Evolutionary conservation across 2,329 filamentous ascomycete species (phyloP).

Genomic region (Didymella glomerata): DNA sequence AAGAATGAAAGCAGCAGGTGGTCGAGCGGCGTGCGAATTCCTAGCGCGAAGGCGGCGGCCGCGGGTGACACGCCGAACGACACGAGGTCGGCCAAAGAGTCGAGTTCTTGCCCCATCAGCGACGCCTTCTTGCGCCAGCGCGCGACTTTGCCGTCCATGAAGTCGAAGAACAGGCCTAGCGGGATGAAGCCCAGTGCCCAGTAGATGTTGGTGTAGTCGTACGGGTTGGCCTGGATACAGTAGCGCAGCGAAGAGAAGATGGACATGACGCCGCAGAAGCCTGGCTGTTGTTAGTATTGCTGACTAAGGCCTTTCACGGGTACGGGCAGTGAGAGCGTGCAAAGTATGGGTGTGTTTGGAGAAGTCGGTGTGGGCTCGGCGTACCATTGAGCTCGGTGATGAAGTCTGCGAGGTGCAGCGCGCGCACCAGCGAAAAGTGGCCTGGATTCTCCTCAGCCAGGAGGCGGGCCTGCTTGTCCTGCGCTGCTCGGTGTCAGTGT

Average conservation of each 20-base stretch:
- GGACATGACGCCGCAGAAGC: constrained; percentile 92
- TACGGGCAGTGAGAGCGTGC: background rate
- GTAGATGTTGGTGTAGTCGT: constrained; percentile 75
- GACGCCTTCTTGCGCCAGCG: constrained; percentile 97
- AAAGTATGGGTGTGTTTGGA: background rate
- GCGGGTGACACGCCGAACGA: constrained; percentile 95
- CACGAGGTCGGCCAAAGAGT: constrained; percentile 94
- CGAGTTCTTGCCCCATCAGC: constrained; percentile 96
- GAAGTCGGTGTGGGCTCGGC: constrained; percentile 5
- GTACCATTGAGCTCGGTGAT: constrained; percentile 82
- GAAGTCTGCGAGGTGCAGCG: constrained; percentile 80
- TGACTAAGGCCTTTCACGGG: no score
- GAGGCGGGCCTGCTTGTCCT: constrained; percentile 79
- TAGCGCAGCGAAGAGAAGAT: constrained; percentile 95
- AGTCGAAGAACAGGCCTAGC: constrained; percentile 90
- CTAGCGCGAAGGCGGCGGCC: constrained; percentile 85
- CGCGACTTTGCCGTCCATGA: constrained; percentile 96
- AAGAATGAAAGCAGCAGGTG: constrained; percentile 86
- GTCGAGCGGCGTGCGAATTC: constrained; percentile 83
- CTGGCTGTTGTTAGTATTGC: constrained; percentile 51
- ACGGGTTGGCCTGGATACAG: constrained; percentile 74
- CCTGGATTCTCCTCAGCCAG: constrained; percentile 70
- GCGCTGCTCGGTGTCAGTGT: constrained; percentile 55
- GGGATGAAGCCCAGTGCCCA: constrained; percentile 86
- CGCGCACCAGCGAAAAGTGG: constrained; percentile 70